Percentiles rank a stretch among this genome's conserved stretches.
Conservation (phyloP, 2,329 filamentous ascomycete genomes). For the Venturia pyrina region DNA sequence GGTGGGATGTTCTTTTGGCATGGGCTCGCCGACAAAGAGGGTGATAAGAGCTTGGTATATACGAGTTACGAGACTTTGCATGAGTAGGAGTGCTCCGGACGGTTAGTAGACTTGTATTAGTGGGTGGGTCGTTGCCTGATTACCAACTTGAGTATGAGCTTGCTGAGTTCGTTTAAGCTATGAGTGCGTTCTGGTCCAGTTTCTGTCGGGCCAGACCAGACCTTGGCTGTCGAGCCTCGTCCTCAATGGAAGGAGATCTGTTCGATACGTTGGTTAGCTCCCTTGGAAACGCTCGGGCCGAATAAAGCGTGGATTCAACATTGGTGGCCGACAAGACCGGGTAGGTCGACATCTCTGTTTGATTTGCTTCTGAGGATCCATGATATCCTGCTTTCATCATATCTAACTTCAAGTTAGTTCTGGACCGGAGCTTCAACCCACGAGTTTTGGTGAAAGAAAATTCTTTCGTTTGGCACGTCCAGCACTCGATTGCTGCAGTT, state of each 20-base stretch:
- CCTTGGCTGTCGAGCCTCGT: background rate
- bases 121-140: background rate
- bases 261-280: background rate
- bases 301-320: background rate
- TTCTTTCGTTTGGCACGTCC: too few species aligned
- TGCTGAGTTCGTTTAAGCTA: background rate
- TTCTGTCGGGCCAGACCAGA: background rate
- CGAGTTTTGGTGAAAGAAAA: too few species aligned
- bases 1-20: constrained; percentile 78
- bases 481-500: too few species aligned
- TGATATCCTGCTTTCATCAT: too few species aligned
- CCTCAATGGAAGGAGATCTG: background rate
- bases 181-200: background rate
- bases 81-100: background rate
- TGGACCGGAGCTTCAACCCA: too few species aligned
- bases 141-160: background rate
- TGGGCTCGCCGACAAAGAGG: constrained; percentile 55
- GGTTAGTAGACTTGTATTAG: background rate
- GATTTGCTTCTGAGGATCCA: too few species aligned
- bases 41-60: constrained; percentile 47
- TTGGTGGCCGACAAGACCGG: too few species aligned
- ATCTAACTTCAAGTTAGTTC: too few species aligned
- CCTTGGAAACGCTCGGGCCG: background rate
- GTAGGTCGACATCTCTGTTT: too few species aligned
- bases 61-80: constrained; percentile 49